Conservation (phyloP, 2,329 filamentous ascomycete species). For the Diaporthe ampelina region DNA sequence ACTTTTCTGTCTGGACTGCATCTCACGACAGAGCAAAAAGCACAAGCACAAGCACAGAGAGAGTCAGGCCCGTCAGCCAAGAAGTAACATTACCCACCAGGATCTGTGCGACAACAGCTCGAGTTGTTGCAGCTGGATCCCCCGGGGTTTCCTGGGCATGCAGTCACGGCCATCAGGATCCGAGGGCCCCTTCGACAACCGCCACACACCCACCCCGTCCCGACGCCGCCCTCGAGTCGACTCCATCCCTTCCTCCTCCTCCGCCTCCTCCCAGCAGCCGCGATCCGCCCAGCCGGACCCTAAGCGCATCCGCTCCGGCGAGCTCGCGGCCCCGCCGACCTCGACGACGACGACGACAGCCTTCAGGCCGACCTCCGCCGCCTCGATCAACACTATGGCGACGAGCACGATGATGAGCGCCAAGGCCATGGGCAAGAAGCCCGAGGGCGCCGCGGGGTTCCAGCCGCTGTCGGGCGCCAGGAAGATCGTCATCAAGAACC, state of each 20-base stretch:
- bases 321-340: background rate
- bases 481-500: constrained; percentile 94
- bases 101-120: constrained; percentile 34
- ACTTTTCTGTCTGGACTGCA: too few relatives aligned
- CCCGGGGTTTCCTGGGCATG: constrained; percentile 39
- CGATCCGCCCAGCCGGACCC: constrained; percentile 43
- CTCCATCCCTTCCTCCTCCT: constrained; percentile 44
- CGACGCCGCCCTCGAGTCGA: constrained; percentile 49
- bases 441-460: constrained; percentile 63
- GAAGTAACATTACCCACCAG: constrained; percentile 13
- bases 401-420: constrained; percentile 49
- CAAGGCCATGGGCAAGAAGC: constrained; percentile 54
- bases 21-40: background rate
- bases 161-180: constrained; percentile 38
- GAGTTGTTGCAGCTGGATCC: constrained; percentile 39
- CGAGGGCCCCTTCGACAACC: constrained; percentile 30
- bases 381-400: constrained; percentile 35
- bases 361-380: constrained; percentile 26
- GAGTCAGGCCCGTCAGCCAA: constrained; percentile 14
- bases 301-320: constrained; percentile 49
- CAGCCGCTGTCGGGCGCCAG: constrained; percentile 83
- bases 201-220: constrained; percentile 39
- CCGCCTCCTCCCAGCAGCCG: constrained; percentile 16
- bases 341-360: background rate
- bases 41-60: background rate